These are phyloP conservation scores for Parietichytrium sp. DNA, from an alignment of 108 stramenopile genomes.

Conservation along the genomic window DNA sequence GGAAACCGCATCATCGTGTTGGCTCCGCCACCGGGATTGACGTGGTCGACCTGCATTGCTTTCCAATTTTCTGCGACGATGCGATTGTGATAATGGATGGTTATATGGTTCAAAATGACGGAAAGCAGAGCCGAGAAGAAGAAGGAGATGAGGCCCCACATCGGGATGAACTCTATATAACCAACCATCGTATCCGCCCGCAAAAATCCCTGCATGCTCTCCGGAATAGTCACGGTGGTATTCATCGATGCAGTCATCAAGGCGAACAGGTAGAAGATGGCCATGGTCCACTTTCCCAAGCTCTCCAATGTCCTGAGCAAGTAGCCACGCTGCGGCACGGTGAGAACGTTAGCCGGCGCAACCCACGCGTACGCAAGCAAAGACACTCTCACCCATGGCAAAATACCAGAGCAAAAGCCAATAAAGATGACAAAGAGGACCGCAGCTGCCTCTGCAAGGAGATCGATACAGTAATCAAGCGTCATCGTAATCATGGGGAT, in stretches of 20 bases:
- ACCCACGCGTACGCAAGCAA: constrained; percentile 34
- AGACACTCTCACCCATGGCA: constrained; percentile 10
- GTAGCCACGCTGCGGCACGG: constrained; percentile 12
- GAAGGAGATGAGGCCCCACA: constrained; percentile 31
- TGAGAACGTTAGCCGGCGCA: constrained; percentile 11
- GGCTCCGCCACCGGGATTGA: too few species aligned
- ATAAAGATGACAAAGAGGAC: constrained; percentile 26
- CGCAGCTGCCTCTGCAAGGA: background rate
- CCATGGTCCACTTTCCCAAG: constrained; percentile 20
- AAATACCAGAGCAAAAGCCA: constrained; percentile 15
- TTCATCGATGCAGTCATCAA: constrained; percentile 27
- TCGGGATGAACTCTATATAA: background rate
- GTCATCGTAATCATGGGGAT: constrained; percentile 14
- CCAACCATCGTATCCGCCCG: background rate
- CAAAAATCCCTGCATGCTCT: background rate
- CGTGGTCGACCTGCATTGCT: background rate
- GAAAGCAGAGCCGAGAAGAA: constrained; percentile 9
- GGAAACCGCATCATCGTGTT: too few species aligned
- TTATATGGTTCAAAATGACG: background rate
- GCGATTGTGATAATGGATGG: background rate
- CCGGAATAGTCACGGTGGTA: background rate
- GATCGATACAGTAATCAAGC: constrained; percentile 29
- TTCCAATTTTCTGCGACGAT: background rate
- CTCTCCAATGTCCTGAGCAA: constrained; percentile 2
- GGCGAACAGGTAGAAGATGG: constrained; percentile 5